Evolutionary conservation across 129 eudicot genomes (phyloP).

Genomic region (Erigeron canadensis): DNA sequence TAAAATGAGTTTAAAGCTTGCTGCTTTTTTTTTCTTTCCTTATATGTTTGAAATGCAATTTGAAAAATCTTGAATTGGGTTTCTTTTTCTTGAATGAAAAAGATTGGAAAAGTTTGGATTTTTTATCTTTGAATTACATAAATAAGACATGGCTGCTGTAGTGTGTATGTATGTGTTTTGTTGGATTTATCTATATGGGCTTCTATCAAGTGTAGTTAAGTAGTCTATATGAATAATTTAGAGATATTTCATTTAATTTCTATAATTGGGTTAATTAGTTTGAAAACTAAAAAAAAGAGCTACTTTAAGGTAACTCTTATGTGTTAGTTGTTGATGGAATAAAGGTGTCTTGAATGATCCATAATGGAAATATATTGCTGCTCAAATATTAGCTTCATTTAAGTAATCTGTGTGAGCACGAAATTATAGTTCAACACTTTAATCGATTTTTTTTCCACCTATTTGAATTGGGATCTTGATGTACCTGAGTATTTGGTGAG

Average conservation of each 20-base stretch:
- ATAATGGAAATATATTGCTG: background rate
- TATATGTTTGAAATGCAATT: background rate
- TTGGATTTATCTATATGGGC: too few relatives aligned
- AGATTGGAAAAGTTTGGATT: background rate
- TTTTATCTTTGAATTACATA: background rate
- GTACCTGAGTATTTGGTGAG: background rate
- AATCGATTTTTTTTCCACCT: background rate
- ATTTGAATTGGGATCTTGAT: background rate
- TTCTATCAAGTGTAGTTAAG: too few relatives aligned
- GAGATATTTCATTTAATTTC: background rate
- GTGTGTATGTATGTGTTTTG: background rate
- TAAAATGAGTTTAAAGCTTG: background rate
- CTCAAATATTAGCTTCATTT: background rate
- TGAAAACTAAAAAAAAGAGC: background rate
- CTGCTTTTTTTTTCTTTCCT: background rate
- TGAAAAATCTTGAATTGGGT: conserved; percentile 12
- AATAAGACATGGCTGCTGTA: conserved; percentile 11
- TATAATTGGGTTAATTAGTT: background rate
- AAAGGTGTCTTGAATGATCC: background rate
- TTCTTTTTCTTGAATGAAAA: conserved; percentile 8
- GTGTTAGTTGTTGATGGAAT: background rate
- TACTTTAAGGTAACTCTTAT: background rate
- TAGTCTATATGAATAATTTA: too few relatives aligned
- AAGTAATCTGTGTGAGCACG: conserved; percentile 3
- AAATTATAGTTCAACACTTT: background rate